Percentiles rank a stretch among this genome's conserved stretches.
Evolutionary conservation across 352 stramenopile species (phyloP).

Genomic region (Pythium brachiatum): DNA sequence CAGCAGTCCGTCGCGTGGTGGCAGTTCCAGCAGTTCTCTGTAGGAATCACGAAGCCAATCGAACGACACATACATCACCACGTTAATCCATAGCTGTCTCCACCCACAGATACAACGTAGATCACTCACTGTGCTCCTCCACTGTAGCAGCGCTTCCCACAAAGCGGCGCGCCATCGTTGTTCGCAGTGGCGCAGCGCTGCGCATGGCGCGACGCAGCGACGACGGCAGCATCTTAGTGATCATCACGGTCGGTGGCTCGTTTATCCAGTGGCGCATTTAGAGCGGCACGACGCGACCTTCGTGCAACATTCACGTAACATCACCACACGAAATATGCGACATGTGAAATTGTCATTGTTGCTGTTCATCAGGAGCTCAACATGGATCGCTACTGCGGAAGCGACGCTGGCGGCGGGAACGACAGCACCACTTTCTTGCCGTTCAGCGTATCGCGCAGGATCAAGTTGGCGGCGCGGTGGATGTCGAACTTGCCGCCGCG

Average conservation of each 20-base stretch:
- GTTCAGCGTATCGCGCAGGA: conserved; percentile 75
- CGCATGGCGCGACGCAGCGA: conserved; percentile 13
- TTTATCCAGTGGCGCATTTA: neutral
- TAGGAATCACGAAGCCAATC: neutral
- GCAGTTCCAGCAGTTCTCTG: conserved; percentile 77
- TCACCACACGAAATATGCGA: conserved; percentile 5
- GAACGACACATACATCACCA: neutral
- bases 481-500: conserved; percentile 77
- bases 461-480: conserved; percentile 64
- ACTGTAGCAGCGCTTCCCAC: conserved; percentile 1
- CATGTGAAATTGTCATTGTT: conserved; percentile 10
- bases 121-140: conserved; percentile 16
- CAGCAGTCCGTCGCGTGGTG: conserved; percentile 79
- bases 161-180: neutral
- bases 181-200: neutral
- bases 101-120: neutral
- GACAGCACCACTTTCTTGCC: conserved; percentile 82
- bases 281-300: neutral
- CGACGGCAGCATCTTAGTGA: conserved; percentile 13
- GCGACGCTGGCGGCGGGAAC: conserved; percentile 52
- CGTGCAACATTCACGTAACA: conserved; percentile 17
- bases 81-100: neutral
- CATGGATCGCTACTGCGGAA: neutral
- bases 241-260: conserved; percentile 8
- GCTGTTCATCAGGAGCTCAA: neutral